Evolutionary conservation across 2,329 filamentous ascomycete species (phyloP).

Genomic region (Penicillium sp.): DNA sequence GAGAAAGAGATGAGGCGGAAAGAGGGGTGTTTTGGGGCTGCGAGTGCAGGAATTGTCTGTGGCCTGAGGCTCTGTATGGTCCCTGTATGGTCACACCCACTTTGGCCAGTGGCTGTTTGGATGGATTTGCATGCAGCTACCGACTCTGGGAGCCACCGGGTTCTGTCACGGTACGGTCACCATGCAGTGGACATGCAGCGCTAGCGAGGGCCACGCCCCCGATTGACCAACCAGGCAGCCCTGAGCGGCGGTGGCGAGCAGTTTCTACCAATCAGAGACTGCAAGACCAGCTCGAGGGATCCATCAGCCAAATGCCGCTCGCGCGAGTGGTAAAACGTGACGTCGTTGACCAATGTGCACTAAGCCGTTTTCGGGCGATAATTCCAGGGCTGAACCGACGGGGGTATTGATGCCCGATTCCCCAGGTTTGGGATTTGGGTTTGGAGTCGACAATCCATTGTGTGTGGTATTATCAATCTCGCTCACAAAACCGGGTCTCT

Average conservation of each 20-base stretch:
- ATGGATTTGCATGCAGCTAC: no score
- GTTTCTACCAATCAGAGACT: background rate
- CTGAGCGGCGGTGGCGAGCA: background rate
- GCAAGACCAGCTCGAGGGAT: no score
- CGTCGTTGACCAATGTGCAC: slow-evolving; percentile 18
- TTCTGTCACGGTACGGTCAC: no score
- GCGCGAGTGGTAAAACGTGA: slow-evolving; percentile 19
- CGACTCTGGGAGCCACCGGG: no score
- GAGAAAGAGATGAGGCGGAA: slow-evolving; percentile 23
- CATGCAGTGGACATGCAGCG: slow-evolving; percentile 1
- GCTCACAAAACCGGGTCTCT: no score
- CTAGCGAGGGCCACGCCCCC: slow-evolving; percentile 13
- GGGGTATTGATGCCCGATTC: background rate
- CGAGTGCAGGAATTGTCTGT: slow-evolving; percentile 21
- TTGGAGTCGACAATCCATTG: no score
- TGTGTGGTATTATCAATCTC: no score
- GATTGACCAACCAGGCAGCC: background rate
- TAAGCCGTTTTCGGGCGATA: slow-evolving; percentile 6
- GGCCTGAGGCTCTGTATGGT: no score
- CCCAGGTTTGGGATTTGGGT: background rate
- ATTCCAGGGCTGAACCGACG: no score
- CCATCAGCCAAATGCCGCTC: slow-evolving; percentile 10
- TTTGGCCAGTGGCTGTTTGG: no score
- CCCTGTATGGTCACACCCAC: slow-evolving; percentile 6
- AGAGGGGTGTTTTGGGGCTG: slow-evolving; percentile 35